Percentiles rank a stretch among this genome's conserved stretches.
Conservation (phyloP, 2,329 filamentous ascomycete species). For the Mycosphaerella arachidis region DNA sequence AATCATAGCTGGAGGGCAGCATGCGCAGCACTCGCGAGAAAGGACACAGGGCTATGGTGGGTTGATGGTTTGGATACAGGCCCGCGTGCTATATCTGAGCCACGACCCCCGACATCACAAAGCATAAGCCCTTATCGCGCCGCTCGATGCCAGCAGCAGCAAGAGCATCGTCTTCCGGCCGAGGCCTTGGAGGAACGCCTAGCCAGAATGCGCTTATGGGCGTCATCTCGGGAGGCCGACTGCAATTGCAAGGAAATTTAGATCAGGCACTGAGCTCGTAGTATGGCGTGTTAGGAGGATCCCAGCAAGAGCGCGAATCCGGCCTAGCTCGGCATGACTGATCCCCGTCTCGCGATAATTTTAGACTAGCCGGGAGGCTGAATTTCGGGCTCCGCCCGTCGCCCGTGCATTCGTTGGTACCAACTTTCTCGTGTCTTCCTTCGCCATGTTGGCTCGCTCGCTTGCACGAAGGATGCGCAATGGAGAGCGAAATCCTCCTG, state of each 20-base stretch:
- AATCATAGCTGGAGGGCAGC: neutral
- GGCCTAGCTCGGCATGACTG: neutral
- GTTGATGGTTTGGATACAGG: neutral
- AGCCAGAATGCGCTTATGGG: neutral
- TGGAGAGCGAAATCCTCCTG: neutral
- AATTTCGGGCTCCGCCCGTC: neutral
- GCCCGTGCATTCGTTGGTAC: neutral
- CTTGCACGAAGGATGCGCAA: neutral
- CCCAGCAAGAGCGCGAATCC: neutral
- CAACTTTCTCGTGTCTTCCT: neutral
- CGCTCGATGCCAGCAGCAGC: neutral
- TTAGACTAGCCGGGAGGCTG: neutral
- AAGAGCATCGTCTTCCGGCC: neutral
- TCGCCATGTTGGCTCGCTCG: neutral
- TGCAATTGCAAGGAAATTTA: no score
- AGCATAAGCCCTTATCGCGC: neutral
- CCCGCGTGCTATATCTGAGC: neutral
- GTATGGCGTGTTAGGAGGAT: neutral
- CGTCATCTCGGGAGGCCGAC: neutral
- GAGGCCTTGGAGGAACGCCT: neutral
- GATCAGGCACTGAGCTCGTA: neutral
- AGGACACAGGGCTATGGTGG: neutral
- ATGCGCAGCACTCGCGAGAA: neutral
- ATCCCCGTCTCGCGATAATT: neutral
- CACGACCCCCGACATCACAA: neutral